Evolutionary conservation across 371 early-diverging fungal genomes (phyloP).

Genomic region (Mortierella sp.): DNA sequence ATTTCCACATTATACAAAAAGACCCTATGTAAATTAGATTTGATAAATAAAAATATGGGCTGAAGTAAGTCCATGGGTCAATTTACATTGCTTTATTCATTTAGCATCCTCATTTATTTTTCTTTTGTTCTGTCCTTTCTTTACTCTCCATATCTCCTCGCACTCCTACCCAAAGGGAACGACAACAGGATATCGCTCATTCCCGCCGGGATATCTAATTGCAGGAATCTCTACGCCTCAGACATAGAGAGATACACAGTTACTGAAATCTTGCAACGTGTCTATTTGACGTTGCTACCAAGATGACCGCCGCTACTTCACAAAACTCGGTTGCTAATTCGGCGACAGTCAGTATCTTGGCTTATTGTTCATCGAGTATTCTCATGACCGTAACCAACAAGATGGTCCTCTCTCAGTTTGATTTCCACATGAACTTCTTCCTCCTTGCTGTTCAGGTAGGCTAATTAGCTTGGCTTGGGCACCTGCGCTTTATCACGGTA

Average conservation of each 20-base stretch:
- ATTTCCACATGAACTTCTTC: constrained; percentile 92
- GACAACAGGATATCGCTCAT: too few relatives aligned
- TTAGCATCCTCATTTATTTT: background rate
- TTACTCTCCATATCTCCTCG: background rate
- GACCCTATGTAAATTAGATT: too few relatives aligned
- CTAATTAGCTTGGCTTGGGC: background rate
- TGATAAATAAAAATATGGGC: too few relatives aligned
- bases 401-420: constrained; percentile 88
- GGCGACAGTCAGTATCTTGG: constrained; percentile 67
- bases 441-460: constrained; percentile 89
- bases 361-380: constrained; percentile 93
- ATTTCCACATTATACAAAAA: too few relatives aligned
- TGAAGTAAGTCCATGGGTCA: too few relatives aligned
- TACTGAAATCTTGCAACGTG: background rate
- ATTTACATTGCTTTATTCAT: background rate
- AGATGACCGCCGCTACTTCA: constrained; percentile 23
- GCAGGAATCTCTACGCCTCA: too few relatives aligned
- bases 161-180: background rate
- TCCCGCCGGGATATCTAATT: background rate
- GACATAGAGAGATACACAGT: background rate
- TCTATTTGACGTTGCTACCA: background rate
- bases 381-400: constrained; percentile 98
- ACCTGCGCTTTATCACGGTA: background rate
- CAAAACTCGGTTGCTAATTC: constrained; percentile 45
- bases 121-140: background rate